Evolutionary conservation across 1,284 basidiomycete species (phyloP), one percentile per base, ranked within the genome.

Genomic region (Malassezia cuniculi): DNA sequence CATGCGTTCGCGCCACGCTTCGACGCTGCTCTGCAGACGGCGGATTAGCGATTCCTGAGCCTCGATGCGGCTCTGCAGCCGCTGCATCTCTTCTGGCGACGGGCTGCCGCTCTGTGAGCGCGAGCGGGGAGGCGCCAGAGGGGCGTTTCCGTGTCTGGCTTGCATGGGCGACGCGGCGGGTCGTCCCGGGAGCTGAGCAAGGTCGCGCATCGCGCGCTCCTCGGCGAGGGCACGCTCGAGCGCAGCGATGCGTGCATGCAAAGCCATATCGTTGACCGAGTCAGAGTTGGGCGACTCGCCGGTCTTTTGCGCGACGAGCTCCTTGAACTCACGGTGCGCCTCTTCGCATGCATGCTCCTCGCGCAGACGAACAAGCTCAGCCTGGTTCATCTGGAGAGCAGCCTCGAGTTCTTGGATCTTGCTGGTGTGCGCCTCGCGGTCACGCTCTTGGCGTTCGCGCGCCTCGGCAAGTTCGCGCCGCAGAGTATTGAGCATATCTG

Each of bases 401-500:
- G 46, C 46, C 9, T 51, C 31, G 11, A 51, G 36, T 0, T 42
- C 44, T 3, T 48, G 31, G 19, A 51, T 45, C 18, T 17, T 21
- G 5, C 18, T 25, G 26, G 18, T 7, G 14, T 27, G 34, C 19
- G 26, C 25, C 32, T 25, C 24, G 17, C 22, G 29, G 25, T 38
- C 44, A 15, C 20, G 21, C 16, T 41, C 44, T 34, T 27, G n/a
- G 18, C 26, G 36, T 20, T 37, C 32, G 15, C 28, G 29, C 25
- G 26, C 30, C 9, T 41, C 22, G 3, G 45, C 50, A 3, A 62
- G 37, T 22, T 57, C 46, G 12, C 39, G 41, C 3, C 52, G 47
- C n/a, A 58, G 39, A 2, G 48, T 30, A 1, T 53, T 48, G 5
- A 62, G 47, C 39, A 62, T 55, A 3, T 62, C 54, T n/a, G 57